A percentile compares a stretch with the other conserved stretches of the same genome.
These are phyloP conservation scores for Colletotrichum chlorophyti DNA, from an alignment of 2,329 filamentous ascomycete species.

Conservation along the genomic window DNA sequence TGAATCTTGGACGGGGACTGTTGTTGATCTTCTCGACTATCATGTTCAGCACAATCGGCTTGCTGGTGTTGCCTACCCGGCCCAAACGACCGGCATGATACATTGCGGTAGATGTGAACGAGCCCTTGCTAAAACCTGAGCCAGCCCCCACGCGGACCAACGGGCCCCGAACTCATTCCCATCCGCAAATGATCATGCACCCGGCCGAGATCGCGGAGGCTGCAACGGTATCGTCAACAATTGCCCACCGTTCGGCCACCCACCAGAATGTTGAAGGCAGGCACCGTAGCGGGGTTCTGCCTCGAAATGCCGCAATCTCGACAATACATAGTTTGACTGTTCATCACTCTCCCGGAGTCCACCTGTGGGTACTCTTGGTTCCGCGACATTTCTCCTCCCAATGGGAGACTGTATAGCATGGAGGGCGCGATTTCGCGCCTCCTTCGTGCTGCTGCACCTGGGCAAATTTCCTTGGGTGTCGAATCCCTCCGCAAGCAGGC, in stretches of 20 bases:
- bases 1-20: background rate
- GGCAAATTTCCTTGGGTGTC: background rate
- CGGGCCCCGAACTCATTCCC: conserved; percentile 7
- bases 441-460: background rate
- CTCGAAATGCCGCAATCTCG: conserved; percentile 25
- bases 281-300: conserved; percentile 10
- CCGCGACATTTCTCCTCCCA: conserved; percentile 5
- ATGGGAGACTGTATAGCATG: conserved; percentile 9
- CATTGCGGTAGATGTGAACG: no score
- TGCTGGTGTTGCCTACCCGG: conserved; percentile 4
- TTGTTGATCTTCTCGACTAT: conserved; percentile 1
- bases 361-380: conserved; percentile 16
- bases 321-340: conserved; percentile 11
- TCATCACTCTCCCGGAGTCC: conserved; percentile 21
- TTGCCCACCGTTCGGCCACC: conserved; percentile 12
- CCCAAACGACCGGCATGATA: background rate
- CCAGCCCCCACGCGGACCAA: no score
- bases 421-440: background rate
- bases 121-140: no score
- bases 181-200: conserved; percentile 8
- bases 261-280: background rate
- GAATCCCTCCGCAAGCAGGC: background rate
- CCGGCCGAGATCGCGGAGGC: conserved; percentile 27
- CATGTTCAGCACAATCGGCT: conserved; percentile 1
- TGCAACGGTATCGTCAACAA: conserved; percentile 18